Evolutionary conservation across 768 basidiomycete genomes (phyloP).

Genomic region (Boletus eberwhitei): DNA sequence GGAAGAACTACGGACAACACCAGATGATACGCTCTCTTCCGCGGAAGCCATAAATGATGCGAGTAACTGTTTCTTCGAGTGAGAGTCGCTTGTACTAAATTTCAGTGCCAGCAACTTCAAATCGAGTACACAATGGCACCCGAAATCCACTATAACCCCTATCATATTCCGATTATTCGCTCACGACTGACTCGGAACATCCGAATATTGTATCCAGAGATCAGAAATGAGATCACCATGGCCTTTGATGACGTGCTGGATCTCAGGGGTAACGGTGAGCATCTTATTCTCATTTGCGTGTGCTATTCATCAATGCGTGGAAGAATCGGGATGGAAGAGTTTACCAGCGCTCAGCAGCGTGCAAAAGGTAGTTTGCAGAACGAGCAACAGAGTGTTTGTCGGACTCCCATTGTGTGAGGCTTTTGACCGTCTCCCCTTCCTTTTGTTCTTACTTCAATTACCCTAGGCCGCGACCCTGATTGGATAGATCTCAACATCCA

Average conservation of each 20-base stretch:
- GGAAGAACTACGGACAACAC: too few species aligned
- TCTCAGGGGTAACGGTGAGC: conserved; percentile 15
- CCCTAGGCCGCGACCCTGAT: conserved; percentile 11
- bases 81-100: not conserved
- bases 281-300: not conserved
- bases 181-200: conserved; percentile 38
- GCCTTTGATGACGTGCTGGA: conserved; percentile 39
- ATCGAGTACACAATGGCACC: conserved; percentile 37
- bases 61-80: not conserved
- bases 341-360: conserved; percentile 22
- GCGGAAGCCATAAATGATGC: conserved; percentile 33
- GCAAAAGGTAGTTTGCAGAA: conserved; percentile 22
- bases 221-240: conserved; percentile 41
- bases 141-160: conserved; percentile 27
- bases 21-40: conserved; percentile 2
- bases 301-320: too few species aligned
- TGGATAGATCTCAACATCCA: conserved; percentile 32
- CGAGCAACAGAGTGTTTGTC: conserved; percentile 46
- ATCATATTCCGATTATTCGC: conserved; percentile 10
- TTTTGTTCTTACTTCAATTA: too few species aligned
- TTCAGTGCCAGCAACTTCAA: conserved; percentile 32
- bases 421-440: conserved; percentile 2
- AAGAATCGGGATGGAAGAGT: conserved; percentile 38
- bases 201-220: conserved; percentile 34
- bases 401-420: conserved; percentile 44